These are phyloP conservation scores for Candida mesenterica DNA, from an alignment of 1,139 yeast species.

Conservation along the genomic window DNA sequence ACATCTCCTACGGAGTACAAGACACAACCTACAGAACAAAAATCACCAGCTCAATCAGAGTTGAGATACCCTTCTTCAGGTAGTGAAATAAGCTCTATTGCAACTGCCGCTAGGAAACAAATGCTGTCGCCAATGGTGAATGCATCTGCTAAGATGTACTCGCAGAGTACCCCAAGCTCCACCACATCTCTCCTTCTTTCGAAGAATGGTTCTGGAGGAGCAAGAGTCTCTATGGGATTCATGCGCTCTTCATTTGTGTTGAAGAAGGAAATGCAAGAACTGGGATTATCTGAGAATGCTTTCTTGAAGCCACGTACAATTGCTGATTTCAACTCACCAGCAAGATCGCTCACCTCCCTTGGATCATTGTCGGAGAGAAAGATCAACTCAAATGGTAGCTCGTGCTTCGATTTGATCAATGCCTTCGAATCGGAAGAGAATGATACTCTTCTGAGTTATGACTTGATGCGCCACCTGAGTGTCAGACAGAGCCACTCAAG, in stretches of 20 bases:
- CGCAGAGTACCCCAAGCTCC: conserved; percentile 6
- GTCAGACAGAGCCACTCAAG: too few relatives aligned
- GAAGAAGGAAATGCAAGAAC: conserved; percentile 24
- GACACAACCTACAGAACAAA: conserved; percentile 8
- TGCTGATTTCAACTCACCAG: neutral
- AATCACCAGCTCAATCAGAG: conserved; percentile 1
- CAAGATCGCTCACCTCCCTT: conserved; percentile 4
- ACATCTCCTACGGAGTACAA: conserved; percentile 13
- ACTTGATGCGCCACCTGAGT: too few relatives aligned
- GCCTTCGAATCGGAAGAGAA: conserved; percentile 12
- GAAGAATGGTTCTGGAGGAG: conserved; percentile 10
- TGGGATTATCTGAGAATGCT: conserved; percentile 35
- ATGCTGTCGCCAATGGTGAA: conserved; percentile 5
- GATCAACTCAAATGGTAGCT: conserved; percentile 1
- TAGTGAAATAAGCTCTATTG: conserved; percentile 10
- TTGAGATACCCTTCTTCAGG: conserved; percentile 12
- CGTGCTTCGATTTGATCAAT: conserved; percentile 19
- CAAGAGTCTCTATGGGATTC: conserved; percentile 23
- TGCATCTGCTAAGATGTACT: conserved; percentile 6
- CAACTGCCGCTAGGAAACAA: conserved; percentile 8
- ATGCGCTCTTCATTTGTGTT: conserved; percentile 29
- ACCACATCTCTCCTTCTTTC: conserved; percentile 9
- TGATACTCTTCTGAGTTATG: too few relatives aligned
- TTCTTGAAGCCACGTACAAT: conserved; percentile 28
- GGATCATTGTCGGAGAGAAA: neutral